Evolutionary conservation across 257 asterid species (phyloP), one percentile per base, ranked within the genome.

Genomic region (Nicotiana benthamiana): DNA sequence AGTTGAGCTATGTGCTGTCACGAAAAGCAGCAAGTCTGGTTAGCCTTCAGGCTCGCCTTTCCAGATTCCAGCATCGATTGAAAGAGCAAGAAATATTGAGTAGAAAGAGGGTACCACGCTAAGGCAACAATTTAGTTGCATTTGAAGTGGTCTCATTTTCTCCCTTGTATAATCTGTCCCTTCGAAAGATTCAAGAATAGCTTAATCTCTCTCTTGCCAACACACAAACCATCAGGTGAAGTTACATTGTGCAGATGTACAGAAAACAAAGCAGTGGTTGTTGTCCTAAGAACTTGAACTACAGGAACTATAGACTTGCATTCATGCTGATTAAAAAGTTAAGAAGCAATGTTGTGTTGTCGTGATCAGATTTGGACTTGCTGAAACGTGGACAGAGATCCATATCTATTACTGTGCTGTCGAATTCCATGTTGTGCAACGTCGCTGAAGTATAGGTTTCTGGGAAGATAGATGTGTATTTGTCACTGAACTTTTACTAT

Each of bases 21-120:
- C 95, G 97, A 80, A 96, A 96, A 89, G 98, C 99, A 27, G 97
- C 98, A 83, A 94, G 97, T 83, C 90, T 94, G 62, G 98, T 96
- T 74, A 88, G 99, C 86, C 97, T 96, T 67, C 99, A 96, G 87
- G 97, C 99, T 46, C 98, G 99, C 17, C 97, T 96, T 13, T 94
- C 97, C 64, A 87, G 99, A 87, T 96, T 96, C 89, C 99, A 94
- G 89, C 99, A 96, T 84, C 97, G 98, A 67, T 84, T 96, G 83
- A 92, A 90, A 86, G 99, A 92, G 88, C 99, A 96, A 84, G 99
- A 96, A 85, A 91, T 96, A 83, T 86, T 96, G 85, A 96, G 97
- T 84, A 91, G 99, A 88, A 96, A 92, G 89, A 90, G 98, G 91
- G 90, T 88, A 67, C 90, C 86, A 10, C 97, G 97, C 63, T 93